These are phyloP conservation scores for Pseudozyma sp. DNA, from an alignment of 1,284 basidiomycete species.

Conservation along the genomic window DNA sequence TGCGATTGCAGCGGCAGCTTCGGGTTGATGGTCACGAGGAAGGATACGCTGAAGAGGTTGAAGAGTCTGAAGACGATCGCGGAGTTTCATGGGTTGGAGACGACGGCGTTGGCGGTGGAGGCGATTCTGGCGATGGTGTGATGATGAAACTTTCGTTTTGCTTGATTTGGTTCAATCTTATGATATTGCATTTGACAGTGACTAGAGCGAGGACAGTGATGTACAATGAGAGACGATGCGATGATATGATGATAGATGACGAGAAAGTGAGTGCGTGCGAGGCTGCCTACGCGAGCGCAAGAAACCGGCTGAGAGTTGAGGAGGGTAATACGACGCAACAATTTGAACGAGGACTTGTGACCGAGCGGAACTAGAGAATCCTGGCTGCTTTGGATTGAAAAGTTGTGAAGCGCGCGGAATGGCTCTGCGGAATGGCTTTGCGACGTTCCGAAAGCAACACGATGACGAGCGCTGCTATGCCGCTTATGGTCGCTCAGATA, in stretches of 20 bases:
- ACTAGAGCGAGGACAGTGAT: neutral
- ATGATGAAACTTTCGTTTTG: neutral
- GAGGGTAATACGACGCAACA: no score
- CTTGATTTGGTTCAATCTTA: neutral
- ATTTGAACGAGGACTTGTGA: no score
- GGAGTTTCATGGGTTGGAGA: conserved; percentile 46
- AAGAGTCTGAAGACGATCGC: conserved; percentile 48
- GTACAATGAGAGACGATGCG: neutral
- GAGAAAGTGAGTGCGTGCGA: no score
- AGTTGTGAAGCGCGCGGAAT: no score
- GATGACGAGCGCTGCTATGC: neutral
- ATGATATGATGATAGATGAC: no score
- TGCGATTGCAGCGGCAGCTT: conserved; percentile 82
- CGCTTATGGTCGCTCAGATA: conserved; percentile 15
- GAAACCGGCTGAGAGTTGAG: no score
- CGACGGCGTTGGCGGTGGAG: conserved; percentile 15
- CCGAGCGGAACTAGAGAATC: no score
- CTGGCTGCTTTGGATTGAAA: no score
- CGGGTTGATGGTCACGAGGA: conserved; percentile 53
- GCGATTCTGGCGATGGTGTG: conserved; percentile 26
- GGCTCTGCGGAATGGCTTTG: neutral
- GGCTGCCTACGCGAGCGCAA: no score
- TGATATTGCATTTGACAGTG: neutral
- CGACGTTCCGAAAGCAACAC: neutral
- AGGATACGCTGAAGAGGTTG: conserved; percentile 57